These are phyloP conservation scores for Moesziomyces aphidis DNA, from an alignment of 1,284 basidiomycete species.

Conservation along the genomic window DNA sequence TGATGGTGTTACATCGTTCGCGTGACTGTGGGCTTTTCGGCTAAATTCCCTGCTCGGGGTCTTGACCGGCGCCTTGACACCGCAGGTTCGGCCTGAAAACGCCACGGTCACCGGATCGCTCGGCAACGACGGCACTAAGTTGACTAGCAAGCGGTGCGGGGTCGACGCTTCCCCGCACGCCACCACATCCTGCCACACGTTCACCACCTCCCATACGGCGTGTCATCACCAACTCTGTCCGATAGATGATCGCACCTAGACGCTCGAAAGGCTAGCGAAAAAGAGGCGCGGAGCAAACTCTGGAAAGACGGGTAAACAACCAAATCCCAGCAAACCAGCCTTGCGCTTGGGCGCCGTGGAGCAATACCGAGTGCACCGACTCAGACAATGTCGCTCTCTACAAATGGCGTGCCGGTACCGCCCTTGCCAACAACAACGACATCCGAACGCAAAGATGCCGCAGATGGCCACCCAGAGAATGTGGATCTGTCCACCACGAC, in stretches of 20 bases:
- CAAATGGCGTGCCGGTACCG: neutral
- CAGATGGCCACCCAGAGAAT: neutral
- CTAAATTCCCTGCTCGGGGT: neutral
- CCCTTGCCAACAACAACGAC: conserved; percentile 1
- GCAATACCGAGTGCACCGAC: neutral
- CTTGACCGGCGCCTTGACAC: neutral
- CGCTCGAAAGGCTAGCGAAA: too few species aligned
- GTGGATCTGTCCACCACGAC: conserved; percentile 33
- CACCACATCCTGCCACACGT: neutral
- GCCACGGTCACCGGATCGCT: neutral
- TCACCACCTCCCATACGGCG: neutral
- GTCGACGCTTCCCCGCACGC: neutral
- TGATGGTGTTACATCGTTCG: neutral
- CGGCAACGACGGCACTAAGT: neutral
- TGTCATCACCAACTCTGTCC: too few species aligned
- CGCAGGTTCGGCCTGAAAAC: neutral
- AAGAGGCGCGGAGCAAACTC: too few species aligned
- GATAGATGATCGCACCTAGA: too few species aligned
- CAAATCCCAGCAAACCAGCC: neutral
- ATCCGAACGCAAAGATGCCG: neutral
- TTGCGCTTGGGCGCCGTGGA: neutral
- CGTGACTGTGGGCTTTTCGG: neutral
- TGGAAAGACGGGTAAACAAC: too few species aligned
- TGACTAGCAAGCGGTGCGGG: neutral
- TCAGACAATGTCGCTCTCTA: conserved; percentile 5